Conservation (phyloP, 768 basidiomycete genomes). For the Lyophyllum semitale region DNA sequence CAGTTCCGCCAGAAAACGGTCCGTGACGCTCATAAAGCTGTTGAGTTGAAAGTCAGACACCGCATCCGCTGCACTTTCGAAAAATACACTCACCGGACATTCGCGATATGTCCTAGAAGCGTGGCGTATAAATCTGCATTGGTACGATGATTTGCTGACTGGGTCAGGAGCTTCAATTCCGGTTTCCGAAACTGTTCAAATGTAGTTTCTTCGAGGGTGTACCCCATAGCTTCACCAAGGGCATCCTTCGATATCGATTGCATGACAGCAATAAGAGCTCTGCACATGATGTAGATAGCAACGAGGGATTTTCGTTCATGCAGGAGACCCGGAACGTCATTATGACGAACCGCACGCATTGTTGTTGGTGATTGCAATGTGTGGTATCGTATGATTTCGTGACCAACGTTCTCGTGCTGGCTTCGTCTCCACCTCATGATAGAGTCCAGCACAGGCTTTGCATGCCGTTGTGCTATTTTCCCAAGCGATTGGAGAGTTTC, state of each 20-base stretch:
- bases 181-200: conserved; percentile 84
- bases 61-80: not conserved
- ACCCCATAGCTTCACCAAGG: conserved; percentile 75
- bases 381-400: conserved; percentile 56
- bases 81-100: conserved; percentile 59
- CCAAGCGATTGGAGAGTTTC: conserved; percentile 83
- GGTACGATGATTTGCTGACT: conserved; percentile 74
- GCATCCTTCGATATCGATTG: conserved; percentile 74
- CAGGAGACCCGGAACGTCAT: conserved; percentile 52
- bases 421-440: conserved; percentile 85
- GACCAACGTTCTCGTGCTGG: conserved; percentile 62
- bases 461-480: conserved; percentile 81
- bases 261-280: conserved; percentile 79
- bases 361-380: conserved; percentile 36
- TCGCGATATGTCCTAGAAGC: conserved; percentile 82
- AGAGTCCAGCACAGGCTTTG: conserved; percentile 83
- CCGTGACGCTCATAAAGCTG: conserved; percentile 93
- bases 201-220: conserved; percentile 82
- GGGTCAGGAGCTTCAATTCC: conserved; percentile 62
- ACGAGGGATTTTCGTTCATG: conserved; percentile 79
- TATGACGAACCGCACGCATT: conserved; percentile 36
- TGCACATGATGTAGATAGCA: conserved; percentile 88
- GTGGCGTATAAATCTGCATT: conserved; percentile 85
- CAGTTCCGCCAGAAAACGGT: conserved; percentile 84
- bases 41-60: not conserved